Conservation (phyloP, 1,284 basidiomycete genomes). For the Malassezia restricta region DNA sequence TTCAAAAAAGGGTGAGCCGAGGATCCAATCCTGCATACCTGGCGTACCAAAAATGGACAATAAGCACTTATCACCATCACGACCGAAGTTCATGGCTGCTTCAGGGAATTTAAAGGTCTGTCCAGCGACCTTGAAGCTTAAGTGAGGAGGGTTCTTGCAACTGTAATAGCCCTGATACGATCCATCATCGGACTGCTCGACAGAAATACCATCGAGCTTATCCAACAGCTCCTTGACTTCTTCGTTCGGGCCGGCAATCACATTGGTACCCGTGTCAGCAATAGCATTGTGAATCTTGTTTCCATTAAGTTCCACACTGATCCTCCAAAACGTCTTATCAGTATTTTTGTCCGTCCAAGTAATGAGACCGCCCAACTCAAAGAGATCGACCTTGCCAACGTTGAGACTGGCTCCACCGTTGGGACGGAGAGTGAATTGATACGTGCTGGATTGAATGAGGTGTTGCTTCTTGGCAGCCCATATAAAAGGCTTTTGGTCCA, state of each 20-base stretch:
- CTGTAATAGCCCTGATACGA: constrained; percentile 34
- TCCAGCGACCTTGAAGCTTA: constrained; percentile 45
- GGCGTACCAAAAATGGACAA: constrained; percentile 38
- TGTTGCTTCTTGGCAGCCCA: constrained; percentile 18
- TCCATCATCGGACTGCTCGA: constrained; percentile 24
- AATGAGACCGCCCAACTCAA: constrained; percentile 32
- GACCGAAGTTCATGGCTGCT: constrained; percentile 25
- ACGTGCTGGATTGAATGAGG: constrained; percentile 39
- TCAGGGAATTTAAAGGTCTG: constrained; percentile 22
- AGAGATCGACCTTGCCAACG: constrained; percentile 49
- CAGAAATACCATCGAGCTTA: constrained; percentile 49
- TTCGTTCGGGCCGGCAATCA: constrained; percentile 47
- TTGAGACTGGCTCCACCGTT: constrained; percentile 52
- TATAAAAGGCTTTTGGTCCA: not conserved
- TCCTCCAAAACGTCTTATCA: constrained; percentile 42
- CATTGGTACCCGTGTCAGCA: constrained; percentile 52
- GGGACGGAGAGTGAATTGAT: constrained; percentile 50
- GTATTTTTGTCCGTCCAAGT: constrained; percentile 47
- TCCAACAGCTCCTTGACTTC: constrained; percentile 49
- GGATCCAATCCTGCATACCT: constrained; percentile 44
- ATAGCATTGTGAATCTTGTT: constrained; percentile 47
- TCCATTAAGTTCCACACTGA: constrained; percentile 31
- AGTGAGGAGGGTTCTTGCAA: constrained; percentile 32
- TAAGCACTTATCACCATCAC: constrained; percentile 28
- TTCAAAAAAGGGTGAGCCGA: constrained; percentile 45